Evolutionary conservation across 108 stramenopile genomes (phyloP), one percentile per base, ranked within the genome.

Genomic region (Pseudonitzschia multistriata): DNA sequence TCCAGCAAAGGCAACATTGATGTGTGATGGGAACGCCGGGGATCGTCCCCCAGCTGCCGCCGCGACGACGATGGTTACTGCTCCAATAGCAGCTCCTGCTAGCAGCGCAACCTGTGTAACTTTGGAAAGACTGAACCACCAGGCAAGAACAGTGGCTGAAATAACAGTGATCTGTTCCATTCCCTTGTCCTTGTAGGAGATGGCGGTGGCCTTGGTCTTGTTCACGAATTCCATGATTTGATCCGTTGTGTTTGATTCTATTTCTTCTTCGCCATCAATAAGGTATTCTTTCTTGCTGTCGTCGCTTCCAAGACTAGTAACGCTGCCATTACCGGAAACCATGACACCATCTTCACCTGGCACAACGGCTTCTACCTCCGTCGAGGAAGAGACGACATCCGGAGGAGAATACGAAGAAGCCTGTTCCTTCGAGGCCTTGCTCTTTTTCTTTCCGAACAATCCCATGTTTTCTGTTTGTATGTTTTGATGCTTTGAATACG

Each of bases 1-100:
- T 47, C 85, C 85, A 34, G 82, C 59, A 45, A 85, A 82, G 24
- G 85, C 85, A 22, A 85, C 79, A 52, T 65, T 70, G 17, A 49
- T 42, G 35, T 37, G 45, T 15, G 48, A 31, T 5, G 35, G 42
- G 15, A 42, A 50, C 0, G 30, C 34, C 28, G 40, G 54, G 24
- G 48, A 14, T 10, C 55, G 65, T 57, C 66, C 73, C 31, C 63
- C 42, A 15, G 24, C 13, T 7, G 63, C 40, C 5, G 24, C 42
- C 5, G 47, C 6, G 40, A 24, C 15, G 21, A 28, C 10, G 63
- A 64, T 19, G 15, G 25, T 19, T 19, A 35, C 57, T 3, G 57
- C 17, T 35, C 40, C 63, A 15, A 64, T 22, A 14, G 42, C 63
- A 35, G 42, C 63, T 45, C 63, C 63, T 6, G 63, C 63, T 24